These are phyloP conservation scores for Penicillium flavigenum DNA, from an alignment of 495 filamentous ascomycete species.

Conservation along the genomic window DNA sequence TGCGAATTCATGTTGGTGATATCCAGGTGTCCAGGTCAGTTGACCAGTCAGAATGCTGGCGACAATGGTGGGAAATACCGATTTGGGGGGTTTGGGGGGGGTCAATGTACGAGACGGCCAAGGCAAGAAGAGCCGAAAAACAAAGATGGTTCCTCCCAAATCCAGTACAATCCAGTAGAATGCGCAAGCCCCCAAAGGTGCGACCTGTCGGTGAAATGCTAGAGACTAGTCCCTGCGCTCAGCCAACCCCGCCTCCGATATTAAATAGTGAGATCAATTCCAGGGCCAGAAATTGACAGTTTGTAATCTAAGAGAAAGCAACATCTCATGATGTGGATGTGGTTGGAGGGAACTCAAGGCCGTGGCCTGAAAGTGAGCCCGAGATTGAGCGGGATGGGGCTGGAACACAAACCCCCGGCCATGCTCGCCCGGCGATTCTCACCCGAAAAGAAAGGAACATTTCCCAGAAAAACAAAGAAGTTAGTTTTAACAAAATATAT, in stretches of 20 bases:
- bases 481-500: background rate
- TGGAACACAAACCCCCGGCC: conserved; percentile 7
- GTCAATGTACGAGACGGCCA: conserved; percentile 11
- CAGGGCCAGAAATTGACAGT: background rate
- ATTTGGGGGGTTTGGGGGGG: too few relatives aligned
- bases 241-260: conserved; percentile 1
- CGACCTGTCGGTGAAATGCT: background rate
- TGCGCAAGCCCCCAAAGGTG: background rate
- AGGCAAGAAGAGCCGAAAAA: background rate
- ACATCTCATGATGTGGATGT: conserved; percentile 2
- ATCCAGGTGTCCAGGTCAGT: background rate
- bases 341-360: conserved; percentile 2
- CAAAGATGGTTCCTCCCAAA: background rate
- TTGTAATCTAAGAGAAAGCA: conserved; percentile 6
- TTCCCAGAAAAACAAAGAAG: background rate
- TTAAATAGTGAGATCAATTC: background rate
- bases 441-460: background rate
- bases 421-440: conserved; percentile 3
- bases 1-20: background rate
- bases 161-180: background rate
- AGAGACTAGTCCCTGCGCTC: conserved; percentile 9
- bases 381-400: conserved; percentile 13
- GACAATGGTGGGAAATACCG: background rate
- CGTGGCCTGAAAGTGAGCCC: conserved; percentile 7
- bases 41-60: background rate